phyloP scores from a whole-genome alignment of 2,329 filamentous ascomycete species.

The Epichloe coenophiala region DNA sequence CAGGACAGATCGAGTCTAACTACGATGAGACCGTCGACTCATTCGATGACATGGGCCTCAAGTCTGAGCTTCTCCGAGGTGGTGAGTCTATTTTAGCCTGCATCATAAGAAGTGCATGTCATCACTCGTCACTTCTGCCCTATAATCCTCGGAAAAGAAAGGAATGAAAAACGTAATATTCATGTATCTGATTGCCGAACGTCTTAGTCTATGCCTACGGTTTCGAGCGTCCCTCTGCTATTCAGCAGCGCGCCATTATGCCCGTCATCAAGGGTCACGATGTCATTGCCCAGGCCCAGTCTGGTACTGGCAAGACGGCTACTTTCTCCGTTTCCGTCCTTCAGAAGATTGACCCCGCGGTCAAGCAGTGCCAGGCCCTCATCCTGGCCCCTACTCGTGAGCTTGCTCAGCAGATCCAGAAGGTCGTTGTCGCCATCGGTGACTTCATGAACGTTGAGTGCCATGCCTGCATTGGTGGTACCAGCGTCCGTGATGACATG shows the following conservation, averaged over 20 bases:
- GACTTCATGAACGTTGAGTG: conserved; percentile 99
- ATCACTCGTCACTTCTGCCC: not conserved
- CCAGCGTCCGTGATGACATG: conserved; percentile 96
- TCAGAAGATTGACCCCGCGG: conserved; percentile 90
- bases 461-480: conserved; percentile 98
- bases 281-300: conserved; percentile 99
- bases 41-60: conserved; percentile 96
- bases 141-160: not conserved
- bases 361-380: conserved; percentile 96
- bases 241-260: conserved; percentile 99
- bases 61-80: conserved; percentile 93
- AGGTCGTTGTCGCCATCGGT: conserved; percentile 95
- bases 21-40: conserved; percentile 99
- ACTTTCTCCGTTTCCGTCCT: conserved; percentile 99
- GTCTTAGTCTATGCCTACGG: conserved; percentile 83
- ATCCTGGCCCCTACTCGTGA: conserved; percentile 97
- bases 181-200: not conserved
- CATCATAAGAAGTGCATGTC: not conserved
- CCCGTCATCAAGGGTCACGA: conserved; percentile 99
- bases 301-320: conserved; percentile 98
- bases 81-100: conserved; percentile 30
- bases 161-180: not conserved
- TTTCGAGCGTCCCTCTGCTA: conserved; percentile 99
- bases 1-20: conserved; percentile 99
- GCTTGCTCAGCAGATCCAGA: conserved; percentile 98